Conservation (phyloP, 179 eudicot species). For the Heliamphora pulchella region DNA sequence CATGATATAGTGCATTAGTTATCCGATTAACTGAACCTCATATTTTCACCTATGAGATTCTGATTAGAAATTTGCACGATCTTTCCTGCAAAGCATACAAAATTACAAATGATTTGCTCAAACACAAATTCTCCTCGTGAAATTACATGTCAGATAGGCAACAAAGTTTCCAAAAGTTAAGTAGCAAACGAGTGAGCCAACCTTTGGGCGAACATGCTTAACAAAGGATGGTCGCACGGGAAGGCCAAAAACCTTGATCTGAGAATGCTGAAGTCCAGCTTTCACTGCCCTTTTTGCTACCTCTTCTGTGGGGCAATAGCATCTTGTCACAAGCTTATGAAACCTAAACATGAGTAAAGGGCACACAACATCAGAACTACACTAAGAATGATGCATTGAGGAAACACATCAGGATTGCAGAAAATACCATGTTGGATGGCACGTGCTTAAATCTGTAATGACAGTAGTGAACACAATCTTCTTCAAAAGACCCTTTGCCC, state of each 20-base stretch:
- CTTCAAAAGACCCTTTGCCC: conserved; percentile 72
- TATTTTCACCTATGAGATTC: neutral
- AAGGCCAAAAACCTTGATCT: conserved; percentile 89
- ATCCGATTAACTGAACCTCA: neutral
- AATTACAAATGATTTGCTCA: conserved; percentile 4
- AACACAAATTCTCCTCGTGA: neutral
- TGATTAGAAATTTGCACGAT: neutral
- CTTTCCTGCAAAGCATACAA: neutral
- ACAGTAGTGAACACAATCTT: conserved; percentile 94
- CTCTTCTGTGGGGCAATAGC: conserved; percentile 93
- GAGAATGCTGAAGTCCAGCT: conserved; percentile 81
- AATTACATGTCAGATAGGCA: neutral
- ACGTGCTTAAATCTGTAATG: conserved; percentile 83
- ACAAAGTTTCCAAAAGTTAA: conserved; percentile 1
- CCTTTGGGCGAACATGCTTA: conserved; percentile 75
- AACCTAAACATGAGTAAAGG: conserved; percentile 43
- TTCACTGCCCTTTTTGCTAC: conserved; percentile 76
- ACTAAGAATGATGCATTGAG: conserved; percentile 2
- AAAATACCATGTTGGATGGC: conserved; percentile 92
- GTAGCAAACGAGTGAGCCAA: conserved; percentile 21
- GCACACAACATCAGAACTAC: conserved; percentile 17
- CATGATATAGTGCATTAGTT: neutral
- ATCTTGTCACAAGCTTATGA: conserved; percentile 96
- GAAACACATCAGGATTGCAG: conserved; percentile 1
- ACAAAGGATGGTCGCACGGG: conserved; percentile 97